Evolutionary conservation across 2,329 filamentous ascomycete genomes (phyloP).

Genomic region (Stemphylium beticola): DNA sequence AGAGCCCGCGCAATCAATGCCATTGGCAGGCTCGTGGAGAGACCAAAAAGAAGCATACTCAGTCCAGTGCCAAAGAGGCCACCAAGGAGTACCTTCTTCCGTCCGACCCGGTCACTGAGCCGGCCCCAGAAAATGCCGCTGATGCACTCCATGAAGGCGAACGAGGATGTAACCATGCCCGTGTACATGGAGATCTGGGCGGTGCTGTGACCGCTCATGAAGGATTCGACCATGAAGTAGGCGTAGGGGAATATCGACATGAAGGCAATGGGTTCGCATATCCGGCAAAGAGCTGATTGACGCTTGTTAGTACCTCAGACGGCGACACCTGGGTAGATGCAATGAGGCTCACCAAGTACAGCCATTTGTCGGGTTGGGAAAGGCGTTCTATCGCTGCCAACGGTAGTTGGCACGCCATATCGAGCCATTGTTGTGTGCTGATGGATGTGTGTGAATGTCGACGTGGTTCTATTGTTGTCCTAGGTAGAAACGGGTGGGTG

Average conservation of each 20-base stretch:
- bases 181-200: conserved; percentile 88
- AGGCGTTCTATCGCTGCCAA: conserved; percentile 44
- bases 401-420: conserved; percentile 35
- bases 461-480: conserved; percentile 22
- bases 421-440: conserved; percentile 36
- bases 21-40: conserved; percentile 79
- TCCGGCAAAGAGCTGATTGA: conserved; percentile 78
- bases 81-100: conserved; percentile 88
- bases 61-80: conserved; percentile 90
- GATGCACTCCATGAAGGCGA: conserved; percentile 93
- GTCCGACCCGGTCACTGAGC: conserved; percentile 87
- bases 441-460: conserved; percentile 17
- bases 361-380: conserved; percentile 67
- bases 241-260: conserved; percentile 99
- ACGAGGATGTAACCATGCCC: conserved; percentile 94
- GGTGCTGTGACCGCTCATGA: conserved; percentile 79
- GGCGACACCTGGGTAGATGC: background rate
- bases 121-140: conserved; percentile 93
- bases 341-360: conserved; percentile 55
- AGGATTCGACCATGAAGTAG: conserved; percentile 95
- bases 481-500: background rate
- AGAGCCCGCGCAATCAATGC: conserved; percentile 87
- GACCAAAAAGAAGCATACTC: conserved; percentile 92
- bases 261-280: conserved; percentile 98
- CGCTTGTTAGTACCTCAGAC: conserved; percentile 4